These are phyloP conservation scores for Vitis hybrid DNA, from an alignment of 177 flowering plant species.

Conservation along the genomic window DNA sequence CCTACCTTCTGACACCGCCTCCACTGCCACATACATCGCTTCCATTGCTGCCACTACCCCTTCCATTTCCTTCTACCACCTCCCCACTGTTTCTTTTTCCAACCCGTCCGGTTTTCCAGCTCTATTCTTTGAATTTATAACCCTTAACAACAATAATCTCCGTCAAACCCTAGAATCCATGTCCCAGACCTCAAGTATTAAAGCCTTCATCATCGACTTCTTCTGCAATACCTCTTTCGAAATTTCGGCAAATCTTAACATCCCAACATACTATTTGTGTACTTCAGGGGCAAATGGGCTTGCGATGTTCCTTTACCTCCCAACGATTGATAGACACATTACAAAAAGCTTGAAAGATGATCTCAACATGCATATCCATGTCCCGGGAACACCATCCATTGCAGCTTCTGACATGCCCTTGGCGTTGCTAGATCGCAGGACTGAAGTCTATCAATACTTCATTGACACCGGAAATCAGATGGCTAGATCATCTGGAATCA, in stretches of 20 bases:
- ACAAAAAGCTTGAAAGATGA: background rate
- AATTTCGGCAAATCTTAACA: constrained; percentile 11
- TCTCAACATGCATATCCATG: background rate
- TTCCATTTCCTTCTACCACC: constrained; percentile 38
- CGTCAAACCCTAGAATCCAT: constrained; percentile 22
- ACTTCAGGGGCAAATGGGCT: constrained; percentile 23
- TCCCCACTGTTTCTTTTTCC: constrained; percentile 24
- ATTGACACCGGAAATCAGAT: background rate
- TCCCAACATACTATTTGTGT: constrained; percentile 35
- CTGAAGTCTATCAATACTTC: background rate
- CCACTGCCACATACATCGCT: constrained; percentile 28
- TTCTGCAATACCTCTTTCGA: constrained; percentile 22
- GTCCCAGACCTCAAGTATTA: constrained; percentile 15
- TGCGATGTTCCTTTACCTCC: background rate
- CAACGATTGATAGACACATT: background rate
- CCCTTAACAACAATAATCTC: constrained; percentile 27
- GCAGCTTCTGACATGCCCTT: background rate
- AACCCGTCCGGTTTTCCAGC: constrained; percentile 6
- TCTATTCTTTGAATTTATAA: constrained; percentile 15
- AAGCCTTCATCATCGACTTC: constrained; percentile 25
- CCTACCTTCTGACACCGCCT: constrained; percentile 23
- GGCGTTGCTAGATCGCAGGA: background rate
- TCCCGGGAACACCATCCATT: background rate
- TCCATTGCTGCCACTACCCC: constrained; percentile 26
- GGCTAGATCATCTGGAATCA: background rate